Evolutionary conservation across 371 early-diverging fungal genomes (phyloP).

Genomic region (Chytridium lagenaria): DNA sequence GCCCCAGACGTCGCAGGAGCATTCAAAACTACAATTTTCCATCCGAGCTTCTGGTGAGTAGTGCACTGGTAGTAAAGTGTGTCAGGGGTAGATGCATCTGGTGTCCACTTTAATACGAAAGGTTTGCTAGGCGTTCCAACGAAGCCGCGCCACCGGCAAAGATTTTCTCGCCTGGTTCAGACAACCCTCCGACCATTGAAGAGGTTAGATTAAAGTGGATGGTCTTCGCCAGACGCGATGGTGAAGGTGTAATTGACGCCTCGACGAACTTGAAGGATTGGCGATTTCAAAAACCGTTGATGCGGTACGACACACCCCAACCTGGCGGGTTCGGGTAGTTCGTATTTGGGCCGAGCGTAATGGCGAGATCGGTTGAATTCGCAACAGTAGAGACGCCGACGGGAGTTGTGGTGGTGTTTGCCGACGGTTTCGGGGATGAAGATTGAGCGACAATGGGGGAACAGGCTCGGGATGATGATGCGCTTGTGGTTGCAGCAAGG

Average conservation of each 20-base stretch:
- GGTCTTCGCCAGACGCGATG: not conserved
- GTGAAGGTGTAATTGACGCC: not conserved
- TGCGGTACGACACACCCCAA: slow-evolving; percentile 1
- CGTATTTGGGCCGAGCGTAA: slow-evolving; percentile 1
- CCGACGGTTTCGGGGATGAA: not conserved
- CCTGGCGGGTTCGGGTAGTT: slow-evolving; percentile 7
- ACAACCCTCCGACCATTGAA: not conserved
- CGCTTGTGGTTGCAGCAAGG: not conserved
- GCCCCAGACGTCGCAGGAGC: too few species aligned
- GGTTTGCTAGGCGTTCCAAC: not conserved
- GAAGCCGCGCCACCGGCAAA: not conserved
- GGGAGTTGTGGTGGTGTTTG: too few species aligned
- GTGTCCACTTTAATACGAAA: not conserved
- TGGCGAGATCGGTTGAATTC: not conserved
- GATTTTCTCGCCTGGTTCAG: not conserved
- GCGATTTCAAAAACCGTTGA: slow-evolving; percentile 2
- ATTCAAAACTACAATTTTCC: not conserved
- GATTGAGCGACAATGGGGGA: not conserved
- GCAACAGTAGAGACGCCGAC: not conserved
- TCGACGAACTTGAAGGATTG: not conserved
- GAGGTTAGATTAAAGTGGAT: not conserved
- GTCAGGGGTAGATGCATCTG: not conserved
- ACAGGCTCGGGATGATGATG: not conserved
- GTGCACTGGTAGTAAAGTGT: slow-evolving; percentile 6
- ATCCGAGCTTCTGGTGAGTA: slow-evolving; percentile 8